Base-by-base conservation (phyloP, 768 basidiomycete species). In the Trametes maxima region DNA sequence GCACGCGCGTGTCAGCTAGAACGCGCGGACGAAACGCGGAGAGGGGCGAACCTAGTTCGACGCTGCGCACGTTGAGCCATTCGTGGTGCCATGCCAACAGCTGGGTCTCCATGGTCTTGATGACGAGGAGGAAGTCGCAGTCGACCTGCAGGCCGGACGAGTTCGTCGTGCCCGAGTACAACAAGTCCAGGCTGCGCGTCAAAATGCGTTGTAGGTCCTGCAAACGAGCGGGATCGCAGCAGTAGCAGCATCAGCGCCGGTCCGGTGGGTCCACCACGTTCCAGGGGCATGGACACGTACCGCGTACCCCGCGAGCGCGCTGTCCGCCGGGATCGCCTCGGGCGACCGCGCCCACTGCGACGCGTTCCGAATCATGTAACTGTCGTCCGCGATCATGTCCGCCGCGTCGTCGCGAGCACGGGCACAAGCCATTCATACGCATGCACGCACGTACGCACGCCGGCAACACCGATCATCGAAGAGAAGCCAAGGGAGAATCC, bases 121-220 rank as follows among this genome's bases (percentile, higher is more conserved):
- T 89, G 56, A 93, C 79, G 52, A 93, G 78, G 64, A 92, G 74
- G 75, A 95, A 98, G 70, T 98, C 94, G 63, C 87, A 87, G 67
- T 94, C 85, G 3, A 84, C 79, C 60, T 94, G 89, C 45, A 98
- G 77, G 5, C 95, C 96, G 1, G 92, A 94, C 0, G 87, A 78
- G 10, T 91, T 82, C 44, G 82, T 85, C 11, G 88, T 92, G 16
- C 86, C 87, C 5, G 92, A 90, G 75, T 98, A 96, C 42, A 98
- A 77, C 63, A 95, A 84, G 72, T 98, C 96, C 44, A 98, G 79
- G 65, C 91, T 90, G 49, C 96, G 82, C 24, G 91, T 91, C 46
- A 96, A 79, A 60, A 95, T 90, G 55, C 92, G 89, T 79, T 97
- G 95, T 16, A 96, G 75, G 68, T 94, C 92, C 87, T 91, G 68